phyloP scores from a whole-genome alignment of 1,284 basidiomycete genomes.

The Sporisorium scitamineum region DNA sequence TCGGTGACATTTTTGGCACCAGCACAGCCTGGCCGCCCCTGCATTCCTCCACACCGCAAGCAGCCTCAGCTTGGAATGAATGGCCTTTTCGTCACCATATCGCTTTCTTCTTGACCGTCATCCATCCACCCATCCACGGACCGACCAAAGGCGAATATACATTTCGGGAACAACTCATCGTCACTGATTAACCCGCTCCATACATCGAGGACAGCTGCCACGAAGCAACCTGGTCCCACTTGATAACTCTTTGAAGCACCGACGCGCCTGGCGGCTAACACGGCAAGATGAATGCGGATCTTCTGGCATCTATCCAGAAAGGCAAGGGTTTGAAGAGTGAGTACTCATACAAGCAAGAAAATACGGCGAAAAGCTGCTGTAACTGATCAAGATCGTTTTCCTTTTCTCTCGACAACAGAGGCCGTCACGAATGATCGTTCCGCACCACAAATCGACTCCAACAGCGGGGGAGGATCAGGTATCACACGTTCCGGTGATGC shows the following conservation, averaged over 20 bases:
- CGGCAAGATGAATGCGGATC: constrained; percentile 45
- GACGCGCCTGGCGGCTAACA: background rate
- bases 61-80: background rate
- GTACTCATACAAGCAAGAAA: background rate
- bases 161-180: background rate
- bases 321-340: constrained; percentile 53
- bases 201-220: background rate
- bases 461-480: constrained; percentile 64
- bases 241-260: background rate
- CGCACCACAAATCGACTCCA: constrained; percentile 75
- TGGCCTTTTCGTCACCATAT: background rate
- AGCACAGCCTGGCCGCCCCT: constrained; percentile 22
- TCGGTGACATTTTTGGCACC: constrained; percentile 1
- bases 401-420: constrained; percentile 67
- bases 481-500: constrained; percentile 59
- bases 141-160: background rate
- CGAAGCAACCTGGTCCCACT: background rate
- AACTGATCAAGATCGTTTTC: background rate
- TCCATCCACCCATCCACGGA: constrained; percentile 2
- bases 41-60: constrained; percentile 20
- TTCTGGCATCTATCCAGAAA: constrained; percentile 43
- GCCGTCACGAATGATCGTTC: constrained; percentile 84
- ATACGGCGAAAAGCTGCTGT: background rate
- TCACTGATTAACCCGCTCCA: background rate
- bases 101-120: constrained; percentile 5